Percentiles rank a stretch among this genome's conserved stretches.
phyloP scores from a whole-genome alignment of 2,329 filamentous ascomycete genomes.

The Dothidotthia symphoricarpi region DNA sequence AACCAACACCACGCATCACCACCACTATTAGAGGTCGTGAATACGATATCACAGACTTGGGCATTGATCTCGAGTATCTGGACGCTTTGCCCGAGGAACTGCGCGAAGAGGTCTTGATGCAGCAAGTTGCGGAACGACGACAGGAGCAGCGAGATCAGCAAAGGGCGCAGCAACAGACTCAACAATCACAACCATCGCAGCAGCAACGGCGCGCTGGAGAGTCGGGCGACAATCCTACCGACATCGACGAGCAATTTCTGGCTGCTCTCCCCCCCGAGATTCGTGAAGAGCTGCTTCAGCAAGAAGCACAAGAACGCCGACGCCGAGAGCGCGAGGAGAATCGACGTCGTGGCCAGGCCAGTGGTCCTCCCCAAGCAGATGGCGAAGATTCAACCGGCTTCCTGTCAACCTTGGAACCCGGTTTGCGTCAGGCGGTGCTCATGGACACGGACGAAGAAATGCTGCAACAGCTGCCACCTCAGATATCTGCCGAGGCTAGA shows the following conservation, averaged over 20 bases:
- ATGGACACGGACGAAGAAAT: conserved; percentile 90
- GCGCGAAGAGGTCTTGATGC: conserved; percentile 91
- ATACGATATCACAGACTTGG: conserved; percentile 89
- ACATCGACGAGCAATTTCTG: conserved; percentile 90
- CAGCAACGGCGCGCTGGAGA: conserved; percentile 24
- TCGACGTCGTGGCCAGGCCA: conserved; percentile 63
- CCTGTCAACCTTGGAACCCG: conserved; percentile 82
- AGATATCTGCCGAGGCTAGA: conserved; percentile 82
- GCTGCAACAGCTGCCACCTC: conserved; percentile 77
- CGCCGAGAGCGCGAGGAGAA: conserved; percentile 81
- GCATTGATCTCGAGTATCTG: conserved; percentile 91
- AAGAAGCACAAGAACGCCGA: conserved; percentile 85
- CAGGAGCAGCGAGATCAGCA: conserved; percentile 48
- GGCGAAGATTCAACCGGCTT: conserved; percentile 96
- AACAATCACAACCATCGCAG: conserved; percentile 12
- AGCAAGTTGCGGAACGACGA: conserved; percentile 79
- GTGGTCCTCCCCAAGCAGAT: conserved; percentile 48
- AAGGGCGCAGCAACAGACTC: conserved; percentile 24
- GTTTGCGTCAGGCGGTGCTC: conserved; percentile 79
- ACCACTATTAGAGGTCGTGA: conserved; percentile 83
- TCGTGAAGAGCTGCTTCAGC: conserved; percentile 83
- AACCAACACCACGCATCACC: conserved; percentile 59
- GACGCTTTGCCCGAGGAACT: conserved; percentile 97
- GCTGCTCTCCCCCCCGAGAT: conserved; percentile 90
- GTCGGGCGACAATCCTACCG: conserved; percentile 70